phyloP scores from a whole-genome alignment of 176 grass and related monocot species.

The Canna indica region DNA sequence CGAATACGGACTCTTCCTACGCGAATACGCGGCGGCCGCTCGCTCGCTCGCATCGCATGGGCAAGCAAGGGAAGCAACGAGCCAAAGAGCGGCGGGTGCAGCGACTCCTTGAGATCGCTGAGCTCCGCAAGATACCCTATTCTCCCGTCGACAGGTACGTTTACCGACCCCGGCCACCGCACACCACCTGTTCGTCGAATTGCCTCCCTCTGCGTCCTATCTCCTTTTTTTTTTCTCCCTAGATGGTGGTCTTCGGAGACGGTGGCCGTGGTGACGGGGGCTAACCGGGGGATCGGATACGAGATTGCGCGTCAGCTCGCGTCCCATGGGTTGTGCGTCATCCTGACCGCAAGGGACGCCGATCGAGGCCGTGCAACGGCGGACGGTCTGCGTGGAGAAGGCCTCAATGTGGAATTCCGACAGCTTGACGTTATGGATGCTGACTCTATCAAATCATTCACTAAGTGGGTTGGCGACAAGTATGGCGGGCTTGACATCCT shows the following conservation, averaged over 20 bases:
- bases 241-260: conserved; percentile 37
- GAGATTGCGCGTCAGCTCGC: conserved; percentile 65
- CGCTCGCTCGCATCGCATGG: conserved; percentile 25
- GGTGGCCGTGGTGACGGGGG: conserved; percentile 67
- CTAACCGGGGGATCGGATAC: conserved; percentile 73
- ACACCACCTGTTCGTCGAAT: conserved; percentile 17
- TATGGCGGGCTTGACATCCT: conserved; percentile 65
- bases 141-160: conserved; percentile 32
- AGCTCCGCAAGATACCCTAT: conserved; percentile 57
- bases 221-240: conserved; percentile 1
- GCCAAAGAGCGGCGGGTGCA: conserved; percentile 56
- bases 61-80: conserved; percentile 69
- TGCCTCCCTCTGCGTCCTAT: conserved; percentile 2
- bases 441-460: conserved; percentile 51
- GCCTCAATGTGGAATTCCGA: conserved; percentile 28
- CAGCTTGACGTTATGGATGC: conserved; percentile 57
- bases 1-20: too few species aligned
- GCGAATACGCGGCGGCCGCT: conserved; percentile 9
- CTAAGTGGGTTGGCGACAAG: conserved; percentile 30
- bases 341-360: conserved; percentile 55
- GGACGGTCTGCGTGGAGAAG: conserved; percentile 23
- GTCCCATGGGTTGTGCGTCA: conserved; percentile 49
- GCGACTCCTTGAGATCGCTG: conserved; percentile 49
- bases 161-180: background rate
- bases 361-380: conserved; percentile 24